Percentiles rank a stretch among this genome's conserved stretches.
These are phyloP conservation scores for Daldinia vernicosa DNA, from an alignment of 495 filamentous ascomycete species.

Conservation along the genomic window DNA sequence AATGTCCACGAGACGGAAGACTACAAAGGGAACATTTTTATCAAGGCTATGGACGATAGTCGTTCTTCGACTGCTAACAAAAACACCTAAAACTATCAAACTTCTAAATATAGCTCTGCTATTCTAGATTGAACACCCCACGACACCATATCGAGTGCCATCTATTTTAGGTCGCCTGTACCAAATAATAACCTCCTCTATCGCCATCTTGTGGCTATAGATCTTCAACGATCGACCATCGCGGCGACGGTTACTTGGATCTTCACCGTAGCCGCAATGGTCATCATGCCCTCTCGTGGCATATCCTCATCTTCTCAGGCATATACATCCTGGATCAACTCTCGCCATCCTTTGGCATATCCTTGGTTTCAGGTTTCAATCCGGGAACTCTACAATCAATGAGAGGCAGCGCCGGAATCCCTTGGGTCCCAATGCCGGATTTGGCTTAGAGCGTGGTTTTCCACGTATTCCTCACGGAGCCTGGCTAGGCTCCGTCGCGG, in stretches of 20 bases:
- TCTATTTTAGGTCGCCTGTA: slow-evolving; percentile 22
- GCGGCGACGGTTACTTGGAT: slow-evolving; percentile 9
- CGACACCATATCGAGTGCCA: slow-evolving; percentile 13
- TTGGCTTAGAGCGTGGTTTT: slow-evolving; percentile 37
- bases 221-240: slow-evolving; percentile 20
- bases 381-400: slow-evolving; percentile 37
- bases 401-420: slow-evolving; percentile 37
- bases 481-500: slow-evolving; percentile 32
- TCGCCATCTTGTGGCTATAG: slow-evolving; percentile 3
- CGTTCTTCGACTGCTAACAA: slow-evolving; percentile 5
- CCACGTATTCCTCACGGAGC: slow-evolving; percentile 38
- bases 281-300: slow-evolving; percentile 18
- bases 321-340: slow-evolving; percentile 30
- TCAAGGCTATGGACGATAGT: neutral
- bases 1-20: neutral
- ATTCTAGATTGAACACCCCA: slow-evolving; percentile 22
- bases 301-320: slow-evolving; percentile 32
- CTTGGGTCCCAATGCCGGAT: slow-evolving; percentile 38
- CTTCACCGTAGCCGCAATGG: slow-evolving; percentile 22
- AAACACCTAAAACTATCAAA: slow-evolving; percentile 9
- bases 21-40: neutral
- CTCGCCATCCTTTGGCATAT: slow-evolving; percentile 31
- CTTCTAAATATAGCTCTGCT: slow-evolving; percentile 25
- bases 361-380: slow-evolving; percentile 27
- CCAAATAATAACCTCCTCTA: slow-evolving; percentile 12